Evolutionary conservation across 441 rosid genomes (phyloP).

Genomic region (Bocquillonia castaneifolia): DNA sequence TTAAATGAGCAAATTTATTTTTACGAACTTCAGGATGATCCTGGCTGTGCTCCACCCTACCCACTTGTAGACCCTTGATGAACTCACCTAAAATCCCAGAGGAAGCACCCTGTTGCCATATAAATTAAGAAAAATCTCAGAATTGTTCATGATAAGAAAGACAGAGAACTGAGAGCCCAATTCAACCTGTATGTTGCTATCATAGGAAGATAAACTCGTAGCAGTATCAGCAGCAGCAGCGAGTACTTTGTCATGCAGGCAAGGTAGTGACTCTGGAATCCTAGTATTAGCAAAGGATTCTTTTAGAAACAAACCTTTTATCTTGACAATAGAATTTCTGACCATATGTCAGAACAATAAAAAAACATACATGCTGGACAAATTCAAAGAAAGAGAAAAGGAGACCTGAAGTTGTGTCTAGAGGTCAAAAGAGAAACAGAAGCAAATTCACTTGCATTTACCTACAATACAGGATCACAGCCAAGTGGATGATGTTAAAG

Average conservation of each 20-base stretch:
- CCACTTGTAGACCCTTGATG: slow-evolving; percentile 49
- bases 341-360: slow-evolving; percentile 14
- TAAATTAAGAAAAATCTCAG: slow-evolving; percentile 25
- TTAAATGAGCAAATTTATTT: slow-evolving; percentile 41
- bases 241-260: slow-evolving; percentile 64
- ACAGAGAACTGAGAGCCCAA: slow-evolving; percentile 7
- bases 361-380: slow-evolving; percentile 11
- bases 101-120: slow-evolving; percentile 44
- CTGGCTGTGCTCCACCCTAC: slow-evolving; percentile 37
- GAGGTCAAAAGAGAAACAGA: slow-evolving; percentile 48
- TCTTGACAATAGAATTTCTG: slow-evolving; percentile 14
- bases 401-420: slow-evolving; percentile 65
- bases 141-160: slow-evolving; percentile 16
- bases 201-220: slow-evolving; percentile 36
- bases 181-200: slow-evolving; percentile 50
- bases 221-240: slow-evolving; percentile 62
- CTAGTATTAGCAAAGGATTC: slow-evolving; percentile 28
- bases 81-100: slow-evolving; percentile 49
- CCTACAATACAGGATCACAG: slow-evolving; percentile 36
- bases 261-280: slow-evolving; percentile 53
- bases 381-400: slow-evolving; percentile 10
- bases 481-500: slow-evolving; percentile 7
- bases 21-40: slow-evolving; percentile 35
- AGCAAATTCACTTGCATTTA: slow-evolving; percentile 69
- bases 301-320: slow-evolving; percentile 10